Percentiles rank a stretch among this genome's conserved stretches.
These are phyloP conservation scores for Huntiella decipiens DNA, from an alignment of 2,329 filamentous ascomycete genomes.

Conservation along the genomic window DNA sequence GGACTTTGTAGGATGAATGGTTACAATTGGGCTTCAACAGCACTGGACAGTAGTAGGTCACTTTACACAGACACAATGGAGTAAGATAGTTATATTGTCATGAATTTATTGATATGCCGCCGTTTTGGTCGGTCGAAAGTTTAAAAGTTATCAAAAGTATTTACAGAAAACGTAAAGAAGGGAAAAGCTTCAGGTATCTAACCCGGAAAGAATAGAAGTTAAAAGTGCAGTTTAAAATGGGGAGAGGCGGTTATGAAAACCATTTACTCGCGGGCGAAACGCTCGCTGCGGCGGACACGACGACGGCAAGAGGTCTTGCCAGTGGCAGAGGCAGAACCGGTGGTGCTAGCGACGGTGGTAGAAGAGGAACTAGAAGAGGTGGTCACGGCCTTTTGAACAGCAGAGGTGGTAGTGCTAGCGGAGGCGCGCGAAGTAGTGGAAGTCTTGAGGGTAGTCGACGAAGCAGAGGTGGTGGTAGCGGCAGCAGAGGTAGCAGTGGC, in stretches of 20 bases:
- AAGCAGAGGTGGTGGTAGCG: neutral
- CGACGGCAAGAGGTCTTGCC: slow-evolving; percentile 5
- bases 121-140: neutral
- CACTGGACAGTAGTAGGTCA: neutral
- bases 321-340: neutral
- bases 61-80: too few relatives aligned
- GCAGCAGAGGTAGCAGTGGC: neutral
- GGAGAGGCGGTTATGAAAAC: neutral
- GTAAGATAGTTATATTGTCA: too few relatives aligned
- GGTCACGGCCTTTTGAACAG: neutral
- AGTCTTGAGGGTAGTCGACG: neutral
- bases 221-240: neutral
- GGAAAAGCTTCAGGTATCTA: neutral
- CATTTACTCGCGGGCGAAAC: slow-evolving; percentile 5
- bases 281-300: slow-evolving; percentile 7
- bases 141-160: neutral
- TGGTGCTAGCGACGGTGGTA: neutral
- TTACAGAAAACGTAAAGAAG: too few relatives aligned
- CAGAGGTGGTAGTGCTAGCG: neutral
- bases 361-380: neutral
- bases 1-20: neutral
- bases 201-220: neutral
- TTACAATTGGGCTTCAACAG: neutral
- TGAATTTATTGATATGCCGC: neutral
- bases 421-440: neutral